phyloP scores from a whole-genome alignment of 371 early-diverging fungal species.

The Rhizopus arrhizus region DNA sequence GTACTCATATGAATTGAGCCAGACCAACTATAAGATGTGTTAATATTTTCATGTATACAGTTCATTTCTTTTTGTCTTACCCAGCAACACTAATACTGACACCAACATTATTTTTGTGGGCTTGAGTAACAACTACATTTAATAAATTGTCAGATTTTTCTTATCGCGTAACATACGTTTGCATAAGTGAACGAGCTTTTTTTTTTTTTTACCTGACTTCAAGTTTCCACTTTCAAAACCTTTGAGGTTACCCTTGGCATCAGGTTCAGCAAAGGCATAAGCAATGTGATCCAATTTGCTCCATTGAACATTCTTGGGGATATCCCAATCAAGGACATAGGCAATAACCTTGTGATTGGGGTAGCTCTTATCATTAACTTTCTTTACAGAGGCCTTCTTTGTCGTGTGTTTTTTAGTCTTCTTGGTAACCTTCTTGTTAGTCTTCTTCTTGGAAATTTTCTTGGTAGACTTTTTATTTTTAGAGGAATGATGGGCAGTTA shows the following conservation, averaged over 20 bases:
- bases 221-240: constrained; percentile 15
- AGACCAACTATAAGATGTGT: constrained; percentile 36
- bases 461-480: not conserved
- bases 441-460: no score
- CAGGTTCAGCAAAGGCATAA: constrained; percentile 47
- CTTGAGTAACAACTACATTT: constrained; percentile 38
- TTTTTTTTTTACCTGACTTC: constrained; percentile 8
- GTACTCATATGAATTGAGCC: constrained; percentile 43
- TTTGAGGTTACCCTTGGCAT: constrained; percentile 30
- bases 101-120: constrained; percentile 38
- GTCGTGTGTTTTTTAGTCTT: not conserved
- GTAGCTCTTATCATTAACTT: constrained; percentile 1
- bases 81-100: constrained; percentile 50
- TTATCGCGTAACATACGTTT: not conserved
- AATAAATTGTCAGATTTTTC: not conserved
- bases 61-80: constrained; percentile 17
- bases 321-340: constrained; percentile 49
- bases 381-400: not conserved
- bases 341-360: constrained; percentile 27
- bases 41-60: not conserved
- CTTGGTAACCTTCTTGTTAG: not conserved
- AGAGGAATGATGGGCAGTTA: not conserved
- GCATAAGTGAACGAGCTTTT: not conserved
- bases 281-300: constrained; percentile 41
- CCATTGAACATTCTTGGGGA: constrained; percentile 41